phyloP scores from a whole-genome alignment of 2,329 filamentous ascomycete genomes.

The Trichoderma atroviride region DNA sequence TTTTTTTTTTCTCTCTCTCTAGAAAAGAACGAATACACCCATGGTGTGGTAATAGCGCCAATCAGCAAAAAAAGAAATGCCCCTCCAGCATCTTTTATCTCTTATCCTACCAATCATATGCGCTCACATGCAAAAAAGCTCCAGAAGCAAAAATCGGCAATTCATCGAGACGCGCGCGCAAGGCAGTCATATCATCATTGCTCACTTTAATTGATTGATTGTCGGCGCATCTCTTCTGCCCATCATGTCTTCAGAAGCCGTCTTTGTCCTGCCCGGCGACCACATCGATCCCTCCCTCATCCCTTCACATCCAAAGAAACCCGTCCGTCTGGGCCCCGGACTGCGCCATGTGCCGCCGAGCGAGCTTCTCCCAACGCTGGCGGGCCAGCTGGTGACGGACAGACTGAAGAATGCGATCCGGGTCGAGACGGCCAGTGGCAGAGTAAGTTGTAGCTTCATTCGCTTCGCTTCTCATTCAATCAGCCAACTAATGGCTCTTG shows the following conservation, averaged over 20 bases:
- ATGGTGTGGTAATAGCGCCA: slow-evolving; percentile 13
- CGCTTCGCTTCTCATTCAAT: neutral
- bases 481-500: slow-evolving; percentile 33
- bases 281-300: slow-evolving; percentile 65
- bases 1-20: slow-evolving; percentile 13
- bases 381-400: slow-evolving; percentile 69
- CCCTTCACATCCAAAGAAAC: slow-evolving; percentile 67
- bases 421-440: slow-evolving; percentile 70
- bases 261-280: slow-evolving; percentile 82
- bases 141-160: neutral
- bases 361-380: slow-evolving; percentile 69
- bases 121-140: neutral
- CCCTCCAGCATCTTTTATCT: slow-evolving; percentile 14
- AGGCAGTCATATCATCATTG: neutral
- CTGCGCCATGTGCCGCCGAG: slow-evolving; percentile 79
- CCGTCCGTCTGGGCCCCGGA: slow-evolving; percentile 81
- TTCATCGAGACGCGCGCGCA: neutral
- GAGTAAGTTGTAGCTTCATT: slow-evolving; percentile 52
- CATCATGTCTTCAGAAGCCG: slow-evolving; percentile 59
- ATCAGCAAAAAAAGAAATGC: neutral
- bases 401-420: slow-evolving; percentile 75
- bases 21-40: slow-evolving; percentile 16
- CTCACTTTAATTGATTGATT: neutral
- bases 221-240: neutral
- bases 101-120: slow-evolving; percentile 18